A percentile compares a stretch with the other conserved stretches of the same genome.
Conservation (phyloP, 1,139 yeast species). For the Hyphopichia khmerensis region DNA sequence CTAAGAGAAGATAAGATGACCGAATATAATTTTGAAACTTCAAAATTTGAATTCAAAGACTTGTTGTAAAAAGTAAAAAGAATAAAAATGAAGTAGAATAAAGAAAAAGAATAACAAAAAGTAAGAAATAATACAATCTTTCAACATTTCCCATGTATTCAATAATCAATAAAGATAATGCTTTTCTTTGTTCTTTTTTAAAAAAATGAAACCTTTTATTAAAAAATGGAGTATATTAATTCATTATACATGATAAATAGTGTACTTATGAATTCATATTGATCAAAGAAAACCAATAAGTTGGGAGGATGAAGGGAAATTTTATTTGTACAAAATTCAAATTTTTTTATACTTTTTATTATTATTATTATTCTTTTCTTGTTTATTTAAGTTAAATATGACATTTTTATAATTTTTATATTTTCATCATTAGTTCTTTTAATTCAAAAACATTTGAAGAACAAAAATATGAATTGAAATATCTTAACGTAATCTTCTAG, state of each 20-base stretch:
- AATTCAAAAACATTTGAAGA: neutral
- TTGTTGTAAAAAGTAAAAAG: too few relatives aligned
- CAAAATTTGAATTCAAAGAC: too few relatives aligned
- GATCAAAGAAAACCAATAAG: neutral
- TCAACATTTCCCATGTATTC: neutral
- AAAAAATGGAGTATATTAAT: neutral
- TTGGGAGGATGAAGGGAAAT: neutral
- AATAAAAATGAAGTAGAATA: neutral
- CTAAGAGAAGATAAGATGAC: constrained; percentile 3
- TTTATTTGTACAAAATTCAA: neutral
- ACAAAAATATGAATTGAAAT: neutral
- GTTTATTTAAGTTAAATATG: neutral
- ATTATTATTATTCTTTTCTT: neutral
- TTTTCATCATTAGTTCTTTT: too few relatives aligned
- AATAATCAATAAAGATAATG: neutral
- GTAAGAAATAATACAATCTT: neutral
- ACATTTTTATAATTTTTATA: neutral
- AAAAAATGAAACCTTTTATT: neutral
- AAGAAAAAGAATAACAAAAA: neutral
- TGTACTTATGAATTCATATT: neutral
- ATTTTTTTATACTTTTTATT: too few relatives aligned
- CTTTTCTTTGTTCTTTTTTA: too few relatives aligned
- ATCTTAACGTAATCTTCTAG: constrained; percentile 64
- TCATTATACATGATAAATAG: neutral
- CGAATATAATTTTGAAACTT: constrained; percentile 1